Evolutionary conservation across 2,329 filamentous ascomycete species (phyloP).

Genomic region (Trichoderma simmonsii): DNA sequence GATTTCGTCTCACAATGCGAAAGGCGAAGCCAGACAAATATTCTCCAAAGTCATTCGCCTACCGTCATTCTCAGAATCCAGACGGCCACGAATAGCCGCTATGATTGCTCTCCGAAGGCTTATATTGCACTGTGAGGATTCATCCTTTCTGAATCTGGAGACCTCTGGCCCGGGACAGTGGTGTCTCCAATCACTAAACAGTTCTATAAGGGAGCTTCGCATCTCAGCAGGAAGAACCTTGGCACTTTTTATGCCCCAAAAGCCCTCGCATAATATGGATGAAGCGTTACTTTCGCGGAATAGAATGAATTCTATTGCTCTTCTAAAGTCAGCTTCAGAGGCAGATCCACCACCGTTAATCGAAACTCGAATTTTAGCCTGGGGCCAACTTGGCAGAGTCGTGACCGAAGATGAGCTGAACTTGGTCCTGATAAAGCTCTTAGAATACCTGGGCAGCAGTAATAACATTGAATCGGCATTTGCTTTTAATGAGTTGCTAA

Average conservation of each 20-base stretch:
- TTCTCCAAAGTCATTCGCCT: conserved; percentile 47
- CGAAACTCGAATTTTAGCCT: conserved; percentile 81
- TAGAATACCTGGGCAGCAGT: conserved; percentile 82
- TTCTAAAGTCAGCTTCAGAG: conserved; percentile 69
- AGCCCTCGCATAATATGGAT: conserved; percentile 20
- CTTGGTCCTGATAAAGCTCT: conserved; percentile 75
- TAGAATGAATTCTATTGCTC: conserved; percentile 64
- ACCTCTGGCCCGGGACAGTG: conserved; percentile 70
- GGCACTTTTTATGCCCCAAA: conserved; percentile 57
- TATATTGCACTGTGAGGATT: conserved; percentile 61
- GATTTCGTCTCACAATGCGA: conserved; percentile 22
- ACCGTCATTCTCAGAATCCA: conserved; percentile 49
- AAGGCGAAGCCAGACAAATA: conserved; percentile 40
- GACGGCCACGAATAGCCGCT: conserved; percentile 63
- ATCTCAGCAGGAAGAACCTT: conserved; percentile 72
- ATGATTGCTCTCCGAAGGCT: conserved; percentile 70
- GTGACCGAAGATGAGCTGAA: conserved; percentile 81
- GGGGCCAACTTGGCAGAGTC: conserved; percentile 77
- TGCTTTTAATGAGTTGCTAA: conserved; percentile 78
- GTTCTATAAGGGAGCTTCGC: conserved; percentile 80
- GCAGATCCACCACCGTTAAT: conserved; percentile 65
- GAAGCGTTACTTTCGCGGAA: conserved; percentile 40
- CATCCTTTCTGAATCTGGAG: conserved; percentile 63
- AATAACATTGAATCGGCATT: conserved; percentile 77
- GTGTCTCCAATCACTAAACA: conserved; percentile 77